Evolutionary conservation across 1,284 basidiomycete genomes (phyloP).

Genomic region (Cutaneotrichosporon arboriforme): DNA sequence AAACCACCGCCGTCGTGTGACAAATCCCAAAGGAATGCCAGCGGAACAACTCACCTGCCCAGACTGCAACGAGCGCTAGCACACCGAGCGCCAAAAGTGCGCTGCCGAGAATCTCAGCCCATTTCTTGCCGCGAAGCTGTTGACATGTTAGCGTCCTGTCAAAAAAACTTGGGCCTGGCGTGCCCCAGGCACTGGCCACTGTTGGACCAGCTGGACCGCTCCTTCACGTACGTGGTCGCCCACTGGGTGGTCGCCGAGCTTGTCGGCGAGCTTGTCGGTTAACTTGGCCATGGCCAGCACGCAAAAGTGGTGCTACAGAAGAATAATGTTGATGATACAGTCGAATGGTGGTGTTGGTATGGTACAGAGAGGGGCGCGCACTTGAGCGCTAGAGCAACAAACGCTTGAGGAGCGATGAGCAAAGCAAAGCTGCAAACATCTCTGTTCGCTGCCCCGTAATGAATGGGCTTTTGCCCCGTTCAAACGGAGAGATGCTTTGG

Average conservation of each 20-base stretch:
- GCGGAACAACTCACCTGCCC: slow-evolving; percentile 13
- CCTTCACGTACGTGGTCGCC: slow-evolving; percentile 8
- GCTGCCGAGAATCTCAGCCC: slow-evolving; percentile 7
- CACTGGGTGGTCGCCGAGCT: slow-evolving; percentile 15
- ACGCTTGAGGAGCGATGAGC: no score
- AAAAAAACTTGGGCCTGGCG: neutral
- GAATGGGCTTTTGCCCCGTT: no score
- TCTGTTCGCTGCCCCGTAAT: no score
- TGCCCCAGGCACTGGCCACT: neutral
- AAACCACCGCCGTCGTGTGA: neutral
- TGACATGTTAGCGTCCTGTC: neutral
- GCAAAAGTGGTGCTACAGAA: neutral
- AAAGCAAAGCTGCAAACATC: no score
- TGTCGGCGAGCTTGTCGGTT: slow-evolving; percentile 13
- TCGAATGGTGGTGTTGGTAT: neutral
- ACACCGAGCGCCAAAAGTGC: slow-evolving; percentile 12
- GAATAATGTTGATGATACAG: neutral
- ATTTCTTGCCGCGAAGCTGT: slow-evolving; percentile 15
- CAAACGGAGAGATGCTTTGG: no score
- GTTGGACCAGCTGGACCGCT: no score
- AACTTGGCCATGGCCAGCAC: slow-evolving; percentile 7
- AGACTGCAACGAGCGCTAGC: slow-evolving; percentile 16
- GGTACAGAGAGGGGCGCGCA: neutral
- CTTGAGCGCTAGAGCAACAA: no score
- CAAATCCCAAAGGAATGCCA: neutral